Evolutionary conservation across 192 early-diverging fungal genomes (phyloP).

Genomic region (Mortierella antarctica): DNA sequence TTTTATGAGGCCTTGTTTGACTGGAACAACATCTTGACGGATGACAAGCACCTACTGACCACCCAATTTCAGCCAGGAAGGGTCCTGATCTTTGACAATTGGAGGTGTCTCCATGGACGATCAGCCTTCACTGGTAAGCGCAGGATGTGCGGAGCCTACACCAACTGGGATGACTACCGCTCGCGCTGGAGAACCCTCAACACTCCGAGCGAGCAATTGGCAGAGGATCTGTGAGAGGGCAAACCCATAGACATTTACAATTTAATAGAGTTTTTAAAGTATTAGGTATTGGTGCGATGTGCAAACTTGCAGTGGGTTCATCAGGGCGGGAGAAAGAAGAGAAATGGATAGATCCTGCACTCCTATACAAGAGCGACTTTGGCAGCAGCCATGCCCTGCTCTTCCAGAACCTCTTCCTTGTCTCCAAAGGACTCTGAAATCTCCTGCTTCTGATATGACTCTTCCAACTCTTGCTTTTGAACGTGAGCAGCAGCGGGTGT

Average conservation of each 20-base stretch:
- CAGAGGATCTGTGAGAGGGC: conserved; percentile 24
- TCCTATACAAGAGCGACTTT: conserved; percentile 4
- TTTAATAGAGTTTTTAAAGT: not conserved
- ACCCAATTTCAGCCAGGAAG: conserved; percentile 73
- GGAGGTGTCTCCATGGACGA: conserved; percentile 84
- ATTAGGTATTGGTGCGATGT: too few species aligned
- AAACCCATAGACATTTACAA: not conserved
- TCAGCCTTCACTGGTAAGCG: conserved; percentile 78
- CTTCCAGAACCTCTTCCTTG: not conserved
- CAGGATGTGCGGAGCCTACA: conserved; percentile 75
- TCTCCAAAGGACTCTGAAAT: not conserved
- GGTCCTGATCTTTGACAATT: conserved; percentile 85
- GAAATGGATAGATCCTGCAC: not conserved
- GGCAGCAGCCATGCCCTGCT: not conserved
- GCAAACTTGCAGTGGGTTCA: too few species aligned
- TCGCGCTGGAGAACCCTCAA: conserved; percentile 48
- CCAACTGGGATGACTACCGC: conserved; percentile 80
- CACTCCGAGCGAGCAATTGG: conserved; percentile 18
- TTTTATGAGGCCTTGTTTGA: conserved; percentile 80
- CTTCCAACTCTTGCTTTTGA: conserved; percentile 4
- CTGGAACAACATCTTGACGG: conserved; percentile 71
- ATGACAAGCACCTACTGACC: conserved; percentile 72
- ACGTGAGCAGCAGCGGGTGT: too few species aligned
- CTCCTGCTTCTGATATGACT: not conserved
- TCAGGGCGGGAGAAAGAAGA: too few species aligned